Percentiles rank a stretch among this genome's conserved stretches.
Evolutionary conservation across 768 basidiomycete genomes (phyloP).

Genomic region (Plicaturopsis crispa): DNA sequence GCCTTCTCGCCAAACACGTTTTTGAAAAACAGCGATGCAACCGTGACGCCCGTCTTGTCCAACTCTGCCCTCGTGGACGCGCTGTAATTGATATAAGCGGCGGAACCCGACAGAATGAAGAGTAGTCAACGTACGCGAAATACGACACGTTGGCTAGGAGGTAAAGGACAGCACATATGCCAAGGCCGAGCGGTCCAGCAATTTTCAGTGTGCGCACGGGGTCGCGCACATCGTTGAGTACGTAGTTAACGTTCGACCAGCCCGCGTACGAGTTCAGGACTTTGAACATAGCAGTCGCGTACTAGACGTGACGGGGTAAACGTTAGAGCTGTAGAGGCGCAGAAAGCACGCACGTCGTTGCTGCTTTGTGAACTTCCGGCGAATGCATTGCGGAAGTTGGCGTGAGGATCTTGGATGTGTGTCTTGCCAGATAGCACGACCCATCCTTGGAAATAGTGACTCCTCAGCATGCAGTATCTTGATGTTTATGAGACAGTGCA

Average conservation of each 20-base stretch:
- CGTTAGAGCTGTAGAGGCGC: too few species aligned
- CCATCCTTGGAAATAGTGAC: constrained; percentile 29
- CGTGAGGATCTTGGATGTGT: constrained; percentile 45
- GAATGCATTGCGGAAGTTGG: constrained; percentile 53
- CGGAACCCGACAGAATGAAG: neutral
- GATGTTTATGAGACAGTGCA: constrained; percentile 1
- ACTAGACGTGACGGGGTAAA: constrained; percentile 29
- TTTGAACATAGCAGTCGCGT: constrained; percentile 55
- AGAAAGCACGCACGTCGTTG: constrained; percentile 22
- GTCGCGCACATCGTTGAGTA: constrained; percentile 52
- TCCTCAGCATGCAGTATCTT: neutral
- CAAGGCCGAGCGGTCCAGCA: constrained; percentile 49
- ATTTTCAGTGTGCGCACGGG: constrained; percentile 56
- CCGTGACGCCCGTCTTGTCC: constrained; percentile 38
- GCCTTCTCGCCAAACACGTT: constrained; percentile 50
- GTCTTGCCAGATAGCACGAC: constrained; percentile 55
- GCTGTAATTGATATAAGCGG: constrained; percentile 6
- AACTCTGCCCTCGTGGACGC: constrained; percentile 45
- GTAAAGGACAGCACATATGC: constrained; percentile 45
- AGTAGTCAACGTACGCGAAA: constrained; percentile 31
- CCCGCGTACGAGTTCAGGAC: constrained; percentile 41
- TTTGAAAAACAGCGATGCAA: constrained; percentile 53
- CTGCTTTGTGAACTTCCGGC: constrained; percentile 45
- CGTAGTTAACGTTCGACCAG: constrained; percentile 53
- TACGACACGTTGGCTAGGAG: constrained; percentile 52